Evolutionary conservation across 2,329 filamentous ascomycete genomes (phyloP).

Genomic region (Biscogniauxia marginata): DNA sequence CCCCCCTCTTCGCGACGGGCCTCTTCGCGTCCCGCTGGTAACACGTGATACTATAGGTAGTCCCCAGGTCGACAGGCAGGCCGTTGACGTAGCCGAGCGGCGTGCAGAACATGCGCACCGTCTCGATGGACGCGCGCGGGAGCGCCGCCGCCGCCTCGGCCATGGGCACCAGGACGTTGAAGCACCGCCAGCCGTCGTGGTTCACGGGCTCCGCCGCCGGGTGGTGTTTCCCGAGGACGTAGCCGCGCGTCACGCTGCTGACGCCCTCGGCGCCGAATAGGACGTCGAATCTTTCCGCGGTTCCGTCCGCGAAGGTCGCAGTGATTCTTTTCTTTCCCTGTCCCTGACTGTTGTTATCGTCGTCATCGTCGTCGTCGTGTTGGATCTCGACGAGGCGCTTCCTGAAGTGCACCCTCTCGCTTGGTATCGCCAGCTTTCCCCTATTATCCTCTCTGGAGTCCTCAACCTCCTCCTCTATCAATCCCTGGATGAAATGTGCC

Average conservation of each 20-base stretch:
- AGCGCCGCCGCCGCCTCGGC: slow-evolving; percentile 8
- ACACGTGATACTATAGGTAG: slow-evolving; percentile 13
- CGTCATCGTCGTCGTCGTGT: not conserved
- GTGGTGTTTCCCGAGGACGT: slow-evolving; percentile 6
- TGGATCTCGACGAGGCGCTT: not conserved
- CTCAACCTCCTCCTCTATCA: slow-evolving; percentile 9
- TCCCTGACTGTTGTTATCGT: not conserved
- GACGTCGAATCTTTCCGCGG: slow-evolving; percentile 3
- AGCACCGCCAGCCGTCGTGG: slow-evolving; percentile 9
- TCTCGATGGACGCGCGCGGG: slow-evolving; percentile 12
- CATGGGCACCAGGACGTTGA: slow-evolving; percentile 7
- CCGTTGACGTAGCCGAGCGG: slow-evolving; percentile 16
- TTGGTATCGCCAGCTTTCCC: too few relatives aligned
- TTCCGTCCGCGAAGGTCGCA: slow-evolving; percentile 3
- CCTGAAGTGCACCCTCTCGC: slow-evolving; percentile 2
- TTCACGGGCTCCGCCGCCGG: slow-evolving; percentile 6
- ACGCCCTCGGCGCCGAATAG: slow-evolving; percentile 10
- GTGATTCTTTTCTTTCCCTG: not conserved
- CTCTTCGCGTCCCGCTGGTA: slow-evolving; percentile 12
- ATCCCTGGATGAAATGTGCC: slow-evolving; percentile 15
- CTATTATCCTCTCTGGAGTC: too few relatives aligned
- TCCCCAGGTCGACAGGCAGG: slow-evolving; percentile 14
- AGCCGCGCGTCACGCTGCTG: slow-evolving; percentile 2
- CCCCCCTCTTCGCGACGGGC: not conserved
- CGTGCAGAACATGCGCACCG: slow-evolving; percentile 12